phyloP scores from a whole-genome alignment of 2,329 filamentous ascomycete genomes.

The Didymella glomerata region DNA sequence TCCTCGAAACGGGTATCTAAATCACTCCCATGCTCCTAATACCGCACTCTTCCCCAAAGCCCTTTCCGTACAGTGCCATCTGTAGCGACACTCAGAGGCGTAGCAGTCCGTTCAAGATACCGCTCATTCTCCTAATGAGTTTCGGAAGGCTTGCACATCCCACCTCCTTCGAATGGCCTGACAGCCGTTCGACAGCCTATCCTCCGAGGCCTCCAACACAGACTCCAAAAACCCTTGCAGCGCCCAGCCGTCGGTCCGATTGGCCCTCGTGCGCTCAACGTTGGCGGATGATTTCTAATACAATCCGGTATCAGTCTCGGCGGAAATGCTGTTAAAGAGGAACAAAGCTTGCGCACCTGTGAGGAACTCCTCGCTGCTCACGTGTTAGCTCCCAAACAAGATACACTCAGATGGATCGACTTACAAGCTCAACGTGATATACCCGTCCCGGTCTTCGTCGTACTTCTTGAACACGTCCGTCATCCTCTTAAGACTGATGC shows the following conservation, averaged over 20 bases:
- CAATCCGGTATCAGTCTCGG: constrained; percentile 60
- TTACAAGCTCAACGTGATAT: constrained; percentile 67
- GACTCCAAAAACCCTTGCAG: constrained; percentile 5
- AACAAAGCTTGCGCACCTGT: constrained; percentile 65
- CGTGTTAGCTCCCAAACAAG: constrained; percentile 6
- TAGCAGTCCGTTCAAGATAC: neutral
- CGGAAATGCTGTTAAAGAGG: constrained; percentile 62
- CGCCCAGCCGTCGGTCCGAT: neutral
- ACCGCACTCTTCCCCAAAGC: too few relatives aligned
- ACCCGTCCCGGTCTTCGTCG: constrained; percentile 95
- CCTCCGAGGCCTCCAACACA: constrained; percentile 4
- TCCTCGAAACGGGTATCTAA: constrained; percentile 16
- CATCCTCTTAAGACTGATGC: constrained; percentile 97
- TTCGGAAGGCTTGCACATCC: neutral
- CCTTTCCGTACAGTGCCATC: neutral
- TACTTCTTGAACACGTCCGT: constrained; percentile 99
- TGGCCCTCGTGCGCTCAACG: constrained; percentile 30
- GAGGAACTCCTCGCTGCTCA: constrained; percentile 59
- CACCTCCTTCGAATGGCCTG: neutral
- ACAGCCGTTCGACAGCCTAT: neutral
- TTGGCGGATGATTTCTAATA: constrained; percentile 58
- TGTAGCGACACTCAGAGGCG: neutral
- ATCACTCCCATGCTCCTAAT: neutral
- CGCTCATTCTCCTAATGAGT: neutral
- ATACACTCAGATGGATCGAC: too few relatives aligned